Evolutionary conservation across 2,329 filamentous ascomycete species (phyloP).

Genomic region (Juglanconis sp.): DNA sequence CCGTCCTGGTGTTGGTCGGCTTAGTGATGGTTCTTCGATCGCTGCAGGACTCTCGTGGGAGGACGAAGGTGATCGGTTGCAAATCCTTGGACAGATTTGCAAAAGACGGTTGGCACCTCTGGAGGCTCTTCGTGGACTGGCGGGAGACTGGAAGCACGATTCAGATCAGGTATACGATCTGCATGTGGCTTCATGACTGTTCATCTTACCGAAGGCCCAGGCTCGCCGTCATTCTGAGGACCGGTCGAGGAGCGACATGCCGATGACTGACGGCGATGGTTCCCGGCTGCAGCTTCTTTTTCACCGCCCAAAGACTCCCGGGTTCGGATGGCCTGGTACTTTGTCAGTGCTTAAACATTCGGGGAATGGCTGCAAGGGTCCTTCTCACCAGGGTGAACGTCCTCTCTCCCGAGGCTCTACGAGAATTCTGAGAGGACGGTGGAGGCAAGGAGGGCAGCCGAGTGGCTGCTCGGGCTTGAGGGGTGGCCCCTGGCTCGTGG

Average conservation of each 20-base stretch:
- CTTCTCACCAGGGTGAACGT: constrained; percentile 11
- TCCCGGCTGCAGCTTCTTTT: neutral
- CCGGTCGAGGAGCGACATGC: neutral
- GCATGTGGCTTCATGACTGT: neutral
- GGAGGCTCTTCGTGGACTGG: constrained; percentile 5
- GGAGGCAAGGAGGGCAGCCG: neutral
- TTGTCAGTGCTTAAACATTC: neutral
- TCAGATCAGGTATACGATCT: neutral
- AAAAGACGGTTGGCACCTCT: neutral
- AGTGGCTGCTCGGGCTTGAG: neutral
- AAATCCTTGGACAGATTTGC: neutral
- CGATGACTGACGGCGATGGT: constrained; percentile 2
- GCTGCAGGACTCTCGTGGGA: neutral
- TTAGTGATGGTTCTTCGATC: neutral
- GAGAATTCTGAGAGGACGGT: constrained; percentile 9
- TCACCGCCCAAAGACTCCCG: constrained; percentile 5
- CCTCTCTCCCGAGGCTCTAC: neutral
- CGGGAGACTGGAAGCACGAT: constrained; percentile 1
- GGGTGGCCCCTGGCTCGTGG: neutral
- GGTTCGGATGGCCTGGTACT: constrained; percentile 7
- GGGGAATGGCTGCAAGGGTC: neutral
- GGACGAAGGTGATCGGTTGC: neutral
- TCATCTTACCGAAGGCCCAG: constrained; percentile 13
- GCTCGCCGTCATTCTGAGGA: constrained; percentile 5
- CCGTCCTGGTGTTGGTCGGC: constrained; percentile 1